Percentiles rank a stretch among this genome's conserved stretches.
These are phyloP conservation scores for Durio zibethinus DNA, from an alignment of 345 rosid species.

Conservation along the genomic window DNA sequence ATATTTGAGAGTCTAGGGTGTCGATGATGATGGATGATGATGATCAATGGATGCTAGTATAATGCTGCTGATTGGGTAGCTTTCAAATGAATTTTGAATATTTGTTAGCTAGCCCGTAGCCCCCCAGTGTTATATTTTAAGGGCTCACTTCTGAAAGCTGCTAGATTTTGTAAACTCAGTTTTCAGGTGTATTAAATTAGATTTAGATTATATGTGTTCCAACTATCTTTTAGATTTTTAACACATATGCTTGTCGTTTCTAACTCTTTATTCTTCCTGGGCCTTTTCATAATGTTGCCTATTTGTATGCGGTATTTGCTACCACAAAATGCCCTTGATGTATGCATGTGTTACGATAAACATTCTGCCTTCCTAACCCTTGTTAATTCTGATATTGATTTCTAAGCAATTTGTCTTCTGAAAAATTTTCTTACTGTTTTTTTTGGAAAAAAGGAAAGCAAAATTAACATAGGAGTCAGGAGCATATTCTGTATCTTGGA, in stretches of 20 bases:
- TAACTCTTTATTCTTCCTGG: background rate
- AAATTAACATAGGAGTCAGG: slow-evolving; percentile 64
- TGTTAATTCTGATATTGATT: background rate
- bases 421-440: background rate
- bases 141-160: background rate
- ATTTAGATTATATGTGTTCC: background rate
- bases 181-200: background rate
- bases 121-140: background rate
- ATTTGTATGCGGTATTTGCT: background rate
- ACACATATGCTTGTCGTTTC: background rate
- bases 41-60: background rate
- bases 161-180: background rate
- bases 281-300: background rate
- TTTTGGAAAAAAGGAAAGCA: slow-evolving; percentile 51
- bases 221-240: no score
- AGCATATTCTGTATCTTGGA: slow-evolving; percentile 68
- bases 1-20: background rate
- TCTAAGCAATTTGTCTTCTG: background rate
- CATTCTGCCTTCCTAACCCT: background rate
- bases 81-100: background rate
- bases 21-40: background rate
- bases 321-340: background rate
- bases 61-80: background rate
- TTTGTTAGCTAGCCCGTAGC: background rate
- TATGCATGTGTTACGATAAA: background rate